Evolutionary conservation across 306 rosid species (phyloP).

Genomic region (Castanea crenata): DNA sequence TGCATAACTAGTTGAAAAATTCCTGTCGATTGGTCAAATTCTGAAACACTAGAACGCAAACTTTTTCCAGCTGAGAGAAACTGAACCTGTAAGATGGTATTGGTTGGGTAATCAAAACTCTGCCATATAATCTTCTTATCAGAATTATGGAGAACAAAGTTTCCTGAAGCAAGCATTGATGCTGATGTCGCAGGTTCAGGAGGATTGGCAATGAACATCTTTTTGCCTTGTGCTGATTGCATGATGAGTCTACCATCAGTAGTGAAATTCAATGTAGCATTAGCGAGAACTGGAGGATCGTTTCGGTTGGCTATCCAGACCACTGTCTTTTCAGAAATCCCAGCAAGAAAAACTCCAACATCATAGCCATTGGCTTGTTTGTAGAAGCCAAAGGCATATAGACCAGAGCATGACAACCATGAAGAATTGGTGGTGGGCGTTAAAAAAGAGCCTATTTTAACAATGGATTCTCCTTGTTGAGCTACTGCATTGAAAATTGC

Average conservation of each 20-base stretch:
- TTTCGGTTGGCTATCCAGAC: background rate
- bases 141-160: background rate
- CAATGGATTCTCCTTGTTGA: constrained; percentile 5
- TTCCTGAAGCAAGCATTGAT: background rate
- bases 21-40: background rate
- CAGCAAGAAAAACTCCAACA: constrained; percentile 21
- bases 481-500: background rate
- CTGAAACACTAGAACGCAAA: background rate
- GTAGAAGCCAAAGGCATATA: constrained; percentile 35
- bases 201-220: background rate
- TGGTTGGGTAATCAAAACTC: background rate
- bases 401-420: constrained; percentile 33
- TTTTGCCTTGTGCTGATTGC: background rate
- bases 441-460: constrained; percentile 13
- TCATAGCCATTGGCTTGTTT: constrained; percentile 16
- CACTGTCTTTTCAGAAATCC: background rate
- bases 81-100: background rate
- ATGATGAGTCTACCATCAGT: background rate
- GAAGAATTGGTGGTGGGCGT: constrained; percentile 13
- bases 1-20: background rate
- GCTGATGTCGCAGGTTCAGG: background rate
- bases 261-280: background rate
- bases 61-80: background rate
- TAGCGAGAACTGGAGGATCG: background rate
- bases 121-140: background rate